Percentiles rank a stretch among this genome's conserved stretches.
Evolutionary conservation across 345 rosid species (phyloP).

Genomic region (Jatropha curcas): DNA sequence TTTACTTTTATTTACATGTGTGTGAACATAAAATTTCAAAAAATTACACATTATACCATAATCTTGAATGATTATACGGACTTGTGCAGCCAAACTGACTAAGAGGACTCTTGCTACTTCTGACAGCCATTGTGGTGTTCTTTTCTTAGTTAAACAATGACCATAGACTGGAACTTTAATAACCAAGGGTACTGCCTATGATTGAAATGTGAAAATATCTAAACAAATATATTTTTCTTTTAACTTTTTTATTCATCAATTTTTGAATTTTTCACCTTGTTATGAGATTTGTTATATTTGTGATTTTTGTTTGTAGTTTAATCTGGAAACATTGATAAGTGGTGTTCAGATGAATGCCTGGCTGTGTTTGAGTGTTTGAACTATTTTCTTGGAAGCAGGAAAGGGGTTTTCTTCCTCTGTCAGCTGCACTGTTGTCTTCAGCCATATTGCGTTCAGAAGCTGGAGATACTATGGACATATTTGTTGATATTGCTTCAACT

Average conservation of each 20-base stretch:
- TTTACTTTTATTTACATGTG: background rate
- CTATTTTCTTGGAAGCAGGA: constrained; percentile 60
- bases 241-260: too few species aligned
- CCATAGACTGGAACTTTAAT: background rate
- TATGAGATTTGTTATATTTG: background rate
- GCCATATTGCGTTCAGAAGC: constrained; percentile 52
- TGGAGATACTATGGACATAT: constrained; percentile 51
- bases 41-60: background rate
- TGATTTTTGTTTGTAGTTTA: background rate
- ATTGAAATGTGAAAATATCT: too few species aligned
- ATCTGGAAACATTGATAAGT: background rate
- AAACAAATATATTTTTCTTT: background rate
- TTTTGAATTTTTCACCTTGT: background rate
- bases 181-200: background rate
- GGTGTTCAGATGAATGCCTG: constrained; percentile 5
- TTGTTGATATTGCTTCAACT: constrained; percentile 62
- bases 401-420: constrained; percentile 93
- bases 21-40: background rate
- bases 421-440: constrained; percentile 88
- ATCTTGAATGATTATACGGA: background rate
- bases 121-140: background rate
- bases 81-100: background rate
- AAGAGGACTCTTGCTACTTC: background rate
- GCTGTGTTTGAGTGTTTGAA: constrained; percentile 19
- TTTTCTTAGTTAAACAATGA: background rate